Conservation (phyloP, 225 moss, liverwort and hornwort species). For the Rhytidiadelphus loreus region DNA sequence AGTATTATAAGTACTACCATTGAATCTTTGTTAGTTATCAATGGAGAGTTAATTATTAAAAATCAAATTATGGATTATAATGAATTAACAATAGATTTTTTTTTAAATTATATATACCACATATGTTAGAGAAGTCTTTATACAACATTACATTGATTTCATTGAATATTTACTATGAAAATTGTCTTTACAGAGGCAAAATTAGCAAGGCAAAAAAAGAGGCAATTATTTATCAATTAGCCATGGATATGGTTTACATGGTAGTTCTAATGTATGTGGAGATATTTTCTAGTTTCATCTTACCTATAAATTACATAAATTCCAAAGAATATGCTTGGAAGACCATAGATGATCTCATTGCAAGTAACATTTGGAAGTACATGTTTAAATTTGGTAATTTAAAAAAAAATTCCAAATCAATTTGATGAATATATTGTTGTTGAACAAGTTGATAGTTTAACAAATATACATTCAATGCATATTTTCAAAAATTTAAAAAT, state of each 20-base stretch:
- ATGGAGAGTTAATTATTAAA: background rate
- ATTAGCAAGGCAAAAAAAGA: background rate
- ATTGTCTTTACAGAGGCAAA: background rate
- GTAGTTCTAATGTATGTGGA: rapidly evolving
- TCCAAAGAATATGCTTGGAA: background rate
- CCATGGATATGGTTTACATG: background rate
- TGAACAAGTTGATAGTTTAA: background rate
- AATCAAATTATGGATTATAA: background rate
- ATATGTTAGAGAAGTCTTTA: background rate
- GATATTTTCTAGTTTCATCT: background rate
- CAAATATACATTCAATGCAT: no score
- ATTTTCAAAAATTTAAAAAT: no score
- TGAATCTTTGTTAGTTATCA: background rate
- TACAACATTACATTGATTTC: background rate
- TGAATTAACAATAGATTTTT: background rate
- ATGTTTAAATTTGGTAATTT: no score
- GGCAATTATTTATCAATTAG: background rate
- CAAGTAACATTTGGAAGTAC: background rate
- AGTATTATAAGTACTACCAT: background rate
- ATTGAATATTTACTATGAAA: background rate
- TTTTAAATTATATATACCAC: background rate
- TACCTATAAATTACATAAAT: background rate
- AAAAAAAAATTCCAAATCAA: no score
- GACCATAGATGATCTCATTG: background rate
- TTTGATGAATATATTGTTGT: no score